A percentile compares a stretch with the other conserved stretches of the same genome.
phyloP scores from a whole-genome alignment of 106 monocot genomes.

The Alisma plantagoaquatica region DNA sequence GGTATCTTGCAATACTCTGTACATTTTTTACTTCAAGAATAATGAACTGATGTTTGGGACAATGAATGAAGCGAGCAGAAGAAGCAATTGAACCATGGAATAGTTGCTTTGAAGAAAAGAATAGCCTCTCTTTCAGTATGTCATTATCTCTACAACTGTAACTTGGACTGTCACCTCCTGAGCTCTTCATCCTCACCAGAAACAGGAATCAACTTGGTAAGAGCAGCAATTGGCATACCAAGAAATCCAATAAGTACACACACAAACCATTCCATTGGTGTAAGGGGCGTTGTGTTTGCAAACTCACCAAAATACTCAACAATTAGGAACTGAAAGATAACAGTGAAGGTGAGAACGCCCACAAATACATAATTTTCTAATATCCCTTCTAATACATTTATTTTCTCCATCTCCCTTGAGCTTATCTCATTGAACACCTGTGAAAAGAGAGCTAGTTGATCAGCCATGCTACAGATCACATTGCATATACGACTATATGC shows the following conservation, averaged over 20 bases:
- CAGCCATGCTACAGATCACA: background rate
- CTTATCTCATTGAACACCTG: conserved; percentile 95
- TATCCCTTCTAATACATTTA: conserved; percentile 71
- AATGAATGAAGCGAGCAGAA: too few species aligned
- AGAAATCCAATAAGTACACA: conserved; percentile 70
- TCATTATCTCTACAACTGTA: too few species aligned
- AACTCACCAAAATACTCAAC: conserved; percentile 88
- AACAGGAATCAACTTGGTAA: conserved; percentile 55
- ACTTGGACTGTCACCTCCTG: too few species aligned
- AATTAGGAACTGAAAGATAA: conserved; percentile 76
- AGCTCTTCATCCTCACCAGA: too few species aligned
- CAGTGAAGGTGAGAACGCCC: conserved; percentile 38
- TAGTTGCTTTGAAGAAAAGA: too few species aligned
- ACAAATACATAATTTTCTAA: conserved; percentile 71
- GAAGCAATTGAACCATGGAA: too few species aligned
- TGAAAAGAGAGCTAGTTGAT: background rate
- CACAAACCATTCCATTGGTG: conserved; percentile 41
- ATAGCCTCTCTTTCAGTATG: too few species aligned
- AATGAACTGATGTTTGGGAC: too few species aligned
- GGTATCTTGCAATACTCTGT: too few species aligned
- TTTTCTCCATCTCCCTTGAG: conserved; percentile 93
- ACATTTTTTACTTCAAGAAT: too few species aligned
- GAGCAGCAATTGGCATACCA: conserved; percentile 88
- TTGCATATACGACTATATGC: background rate
- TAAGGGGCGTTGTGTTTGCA: conserved; percentile 75